Conservation (phyloP, 768 basidiomycete species). For the Termitomyces sp. region DNA sequence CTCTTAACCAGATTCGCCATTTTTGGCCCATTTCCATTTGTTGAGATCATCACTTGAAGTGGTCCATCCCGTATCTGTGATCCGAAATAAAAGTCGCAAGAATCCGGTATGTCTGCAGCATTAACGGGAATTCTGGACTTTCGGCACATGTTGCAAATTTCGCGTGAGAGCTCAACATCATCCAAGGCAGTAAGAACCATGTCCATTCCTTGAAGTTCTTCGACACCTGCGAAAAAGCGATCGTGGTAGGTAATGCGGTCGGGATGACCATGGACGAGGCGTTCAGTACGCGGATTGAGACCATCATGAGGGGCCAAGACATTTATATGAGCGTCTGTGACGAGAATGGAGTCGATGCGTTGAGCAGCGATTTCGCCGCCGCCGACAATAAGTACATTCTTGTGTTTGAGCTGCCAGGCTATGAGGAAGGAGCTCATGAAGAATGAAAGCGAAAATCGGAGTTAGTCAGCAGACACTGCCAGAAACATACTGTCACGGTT, state of each 20-base stretch:
- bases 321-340: constrained; percentile 74
- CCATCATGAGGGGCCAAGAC: constrained; percentile 72
- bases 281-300: constrained; percentile 58
- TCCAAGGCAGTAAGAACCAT: constrained; percentile 96
- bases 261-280: constrained; percentile 46
- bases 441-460: neutral
- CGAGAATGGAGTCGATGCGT: constrained; percentile 82
- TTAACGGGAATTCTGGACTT: constrained; percentile 80
- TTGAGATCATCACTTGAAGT: constrained; percentile 94
- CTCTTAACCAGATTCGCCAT: constrained; percentile 82
- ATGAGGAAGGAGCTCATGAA: constrained; percentile 75
- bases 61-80: constrained; percentile 89
- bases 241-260: constrained; percentile 68
- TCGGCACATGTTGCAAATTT: constrained; percentile 73
- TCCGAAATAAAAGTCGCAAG: constrained; percentile 99
- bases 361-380: constrained; percentile 92
- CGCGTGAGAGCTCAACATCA: constrained; percentile 66
- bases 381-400: constrained; percentile 86
- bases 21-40: constrained; percentile 90
- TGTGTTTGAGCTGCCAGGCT: constrained; percentile 89
- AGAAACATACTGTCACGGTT: neutral
- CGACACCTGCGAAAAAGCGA: constrained; percentile 59
- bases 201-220: constrained; percentile 69
- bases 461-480: constrained; percentile 20
- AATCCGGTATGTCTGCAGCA: constrained; percentile 92